Evolutionary conservation across 805 yeast genomes (phyloP), one percentile per base, ranked within the genome.

Genomic region (Lachancea lanzarotensis): DNA sequence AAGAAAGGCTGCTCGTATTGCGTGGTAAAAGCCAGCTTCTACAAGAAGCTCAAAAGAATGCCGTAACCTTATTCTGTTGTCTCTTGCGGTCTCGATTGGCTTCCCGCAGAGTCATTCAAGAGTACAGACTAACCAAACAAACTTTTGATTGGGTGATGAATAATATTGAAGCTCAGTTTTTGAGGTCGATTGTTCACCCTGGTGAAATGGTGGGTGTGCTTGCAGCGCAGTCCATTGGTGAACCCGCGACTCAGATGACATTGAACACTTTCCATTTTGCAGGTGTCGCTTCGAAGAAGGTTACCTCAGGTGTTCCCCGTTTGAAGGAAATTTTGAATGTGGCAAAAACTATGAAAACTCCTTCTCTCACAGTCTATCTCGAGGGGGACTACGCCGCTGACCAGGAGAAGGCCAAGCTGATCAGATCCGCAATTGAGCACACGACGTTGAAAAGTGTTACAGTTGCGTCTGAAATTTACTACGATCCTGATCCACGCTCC

Each of bases 131-230:
- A 57, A 87, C 81, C 57, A 79, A 79, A 56, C 79, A 79, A 48
- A 93, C 99, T 0, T 93, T 93, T 61, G 89, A 90, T 53, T 93
- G 98, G 98, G 95, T 88, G 38, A 54, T 89, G 49, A 97, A 96
- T 63, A 95, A 91, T 63, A 78, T 93, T 52, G 96, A 90, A 62
- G 79, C 93, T 27, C 96, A 90, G 66, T 93, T 91, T 71, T 88
- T 88, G 53, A 85, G 83, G 66, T 81, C 96, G 8, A 73, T 86
- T 63, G 96, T 89, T 37, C 91, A 90, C 51, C 96, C 98, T 3
- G 97, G 97, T 75, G 97, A 90, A 65, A 90, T 90, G 96, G 97
- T 90, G 47, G 97, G 97, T 73, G 95, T 90, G 42, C 78, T 90
- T 60, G 97, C 97, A 43, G 96, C 97, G 2, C 97, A 90, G 72